Base-by-base conservation (phyloP, 2,329 filamentous ascomycete species). In the Xenoacremonium recifei region DNA sequence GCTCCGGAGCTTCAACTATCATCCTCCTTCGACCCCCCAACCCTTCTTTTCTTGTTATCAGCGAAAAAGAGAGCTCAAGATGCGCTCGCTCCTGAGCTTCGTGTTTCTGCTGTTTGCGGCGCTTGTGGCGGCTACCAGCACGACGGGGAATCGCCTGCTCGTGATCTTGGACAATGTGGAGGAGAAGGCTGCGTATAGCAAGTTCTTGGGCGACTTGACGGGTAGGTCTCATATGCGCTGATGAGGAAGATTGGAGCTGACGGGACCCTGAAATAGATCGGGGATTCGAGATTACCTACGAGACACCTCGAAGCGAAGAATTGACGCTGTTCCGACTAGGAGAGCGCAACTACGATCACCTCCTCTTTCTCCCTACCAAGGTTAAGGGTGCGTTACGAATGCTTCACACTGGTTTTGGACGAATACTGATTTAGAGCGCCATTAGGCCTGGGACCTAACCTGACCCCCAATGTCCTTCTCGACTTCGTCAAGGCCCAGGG, bases 401-500 rank as follows among this genome's bases (percentile, higher is more conserved):
- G 29, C 12, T 23, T 11, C 21, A 23, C 13, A 16, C n/a, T n/a
- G n/a, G n/a, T n/a, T n/a, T n/a, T n/a, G n/a, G n/a, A n/a, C n/a
- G n/a, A n/a, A n/a, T n/a, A n/a, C n/a, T n/a, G n/a, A n/a, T n/a
- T n/a, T 31, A 7, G 4, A 17, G 17, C 9, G 30, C 4, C 48
- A 21, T 45, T 49, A 90, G 87, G 89, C 48, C 87, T 96, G 47
- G 93, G 93, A 42, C 90, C 92, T 51, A 84, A 87, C 55, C 72
- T 99, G 63, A 92, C 89, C 3, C 89, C 93, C 39, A 89, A 89
- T 63, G 72, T 85, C 50, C 80, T 99, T 54, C 79, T 97, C 65
- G 82, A 97, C 57, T 99, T 96, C 70, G 73, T 96, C 72, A 93
- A 96, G 68, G 83, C 84, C 43, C 76, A 93, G 45, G 93, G 93